These are phyloP conservation scores for Termitomyces titanicus DNA, from an alignment of 768 basidiomycete genomes.

Conservation along the genomic window DNA sequence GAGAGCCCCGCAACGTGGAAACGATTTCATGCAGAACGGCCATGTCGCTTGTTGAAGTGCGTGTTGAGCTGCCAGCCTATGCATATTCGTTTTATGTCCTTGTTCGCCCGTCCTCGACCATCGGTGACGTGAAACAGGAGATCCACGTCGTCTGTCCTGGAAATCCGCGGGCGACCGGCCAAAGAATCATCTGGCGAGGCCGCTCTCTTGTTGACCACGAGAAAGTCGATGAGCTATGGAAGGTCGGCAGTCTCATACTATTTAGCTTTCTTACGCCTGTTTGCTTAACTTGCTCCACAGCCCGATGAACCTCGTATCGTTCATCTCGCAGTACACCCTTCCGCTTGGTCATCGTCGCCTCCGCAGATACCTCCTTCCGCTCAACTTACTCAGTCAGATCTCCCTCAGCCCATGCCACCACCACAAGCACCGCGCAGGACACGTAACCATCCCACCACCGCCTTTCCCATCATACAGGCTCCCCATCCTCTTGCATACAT, in stretches of 20 bases:
- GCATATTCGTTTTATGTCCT: conserved; percentile 61
- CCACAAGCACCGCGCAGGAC: not conserved
- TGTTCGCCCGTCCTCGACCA: conserved; percentile 42
- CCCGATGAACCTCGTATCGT: conserved; percentile 57
- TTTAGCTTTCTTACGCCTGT: conserved; percentile 9
- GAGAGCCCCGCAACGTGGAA: conserved; percentile 19
- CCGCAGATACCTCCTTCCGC: conserved; percentile 30
- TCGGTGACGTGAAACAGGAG: conserved; percentile 64
- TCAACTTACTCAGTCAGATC: conserved; percentile 5
- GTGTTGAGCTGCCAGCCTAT: conserved; percentile 75
- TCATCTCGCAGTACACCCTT: conserved; percentile 78
- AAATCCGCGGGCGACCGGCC: conserved; percentile 63
- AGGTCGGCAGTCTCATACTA: conserved; percentile 37
- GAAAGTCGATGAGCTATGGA: conserved; percentile 66
- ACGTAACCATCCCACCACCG: not conserved
- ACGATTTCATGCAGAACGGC: conserved; percentile 10
- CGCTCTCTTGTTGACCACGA: conserved; percentile 63
- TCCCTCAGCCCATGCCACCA: conserved; percentile 4
- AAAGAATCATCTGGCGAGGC: conserved; percentile 75
- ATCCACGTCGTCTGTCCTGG: conserved; percentile 61
- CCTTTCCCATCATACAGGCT: not conserved
- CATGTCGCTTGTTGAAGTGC: conserved; percentile 48
- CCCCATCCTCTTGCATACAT: conserved; percentile 32
- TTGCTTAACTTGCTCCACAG: conserved; percentile 31
- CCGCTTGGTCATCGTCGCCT: conserved; percentile 63